Evolutionary conservation across 2,329 filamentous ascomycete species (phyloP).

Genomic region (Aspergillus ochraceus): DNA sequence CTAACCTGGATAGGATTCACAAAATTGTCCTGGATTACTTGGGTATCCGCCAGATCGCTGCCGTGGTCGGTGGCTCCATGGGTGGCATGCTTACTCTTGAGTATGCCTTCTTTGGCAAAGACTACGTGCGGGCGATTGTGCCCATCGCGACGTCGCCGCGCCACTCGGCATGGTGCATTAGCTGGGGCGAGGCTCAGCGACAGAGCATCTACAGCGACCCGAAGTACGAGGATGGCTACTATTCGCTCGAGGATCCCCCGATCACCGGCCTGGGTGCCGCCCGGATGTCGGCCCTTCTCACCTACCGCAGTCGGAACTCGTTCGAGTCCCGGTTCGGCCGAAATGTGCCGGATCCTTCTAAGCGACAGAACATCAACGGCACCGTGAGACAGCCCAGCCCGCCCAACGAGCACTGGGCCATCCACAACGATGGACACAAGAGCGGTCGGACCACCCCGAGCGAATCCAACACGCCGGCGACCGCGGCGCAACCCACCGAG

Average conservation of each 20-base stretch:
- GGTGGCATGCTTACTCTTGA: slow-evolving; percentile 60
- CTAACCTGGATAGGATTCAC: slow-evolving; percentile 46
- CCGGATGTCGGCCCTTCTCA: slow-evolving; percentile 93
- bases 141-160: slow-evolving; percentile 58
- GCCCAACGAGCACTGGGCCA: slow-evolving; percentile 71
- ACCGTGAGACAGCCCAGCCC: slow-evolving; percentile 59
- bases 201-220: slow-evolving; percentile 90
- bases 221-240: slow-evolving; percentile 98
- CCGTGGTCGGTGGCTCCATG: slow-evolving; percentile 59
- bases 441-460: slow-evolving; percentile 50
- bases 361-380: slow-evolving; percentile 78
- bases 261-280: slow-evolving; percentile 85
- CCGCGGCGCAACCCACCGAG: slow-evolving; percentile 25
- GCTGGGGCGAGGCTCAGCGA: slow-evolving; percentile 59
- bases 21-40: slow-evolving; percentile 56
- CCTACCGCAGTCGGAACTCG: slow-evolving; percentile 93
- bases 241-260: slow-evolving; percentile 82
- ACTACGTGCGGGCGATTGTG: slow-evolving; percentile 55
- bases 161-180: slow-evolving; percentile 60
- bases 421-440: slow-evolving; percentile 80
- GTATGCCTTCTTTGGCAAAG: slow-evolving; percentile 70
- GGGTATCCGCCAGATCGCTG: slow-evolving; percentile 54
- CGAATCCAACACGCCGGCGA: slow-evolving; percentile 29
- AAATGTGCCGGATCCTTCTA: slow-evolving; percentile 83
- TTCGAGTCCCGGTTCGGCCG: slow-evolving; percentile 94